Conservation (phyloP, 352 stramenopile genomes). For the Phytopythium vexans region DNA sequence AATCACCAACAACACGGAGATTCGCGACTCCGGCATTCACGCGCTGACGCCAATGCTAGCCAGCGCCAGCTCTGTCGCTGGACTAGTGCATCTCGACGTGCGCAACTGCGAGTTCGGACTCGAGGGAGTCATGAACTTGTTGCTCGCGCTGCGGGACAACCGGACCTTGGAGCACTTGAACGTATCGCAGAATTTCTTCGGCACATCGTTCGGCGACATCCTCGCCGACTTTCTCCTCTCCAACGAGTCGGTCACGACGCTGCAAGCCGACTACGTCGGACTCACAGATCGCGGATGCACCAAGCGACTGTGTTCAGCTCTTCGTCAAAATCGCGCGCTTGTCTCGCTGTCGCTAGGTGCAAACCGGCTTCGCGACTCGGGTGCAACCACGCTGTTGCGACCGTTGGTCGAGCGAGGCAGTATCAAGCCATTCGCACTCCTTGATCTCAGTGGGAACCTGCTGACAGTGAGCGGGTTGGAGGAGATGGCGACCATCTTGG, state of each 20-base stretch:
- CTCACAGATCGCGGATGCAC: slow-evolving; percentile 51
- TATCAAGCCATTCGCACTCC: slow-evolving; percentile 30
- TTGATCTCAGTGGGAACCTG: slow-evolving; percentile 78
- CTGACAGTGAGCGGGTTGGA: slow-evolving; percentile 49
- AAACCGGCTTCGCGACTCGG: slow-evolving; percentile 68
- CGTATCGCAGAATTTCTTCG: slow-evolving; percentile 75
- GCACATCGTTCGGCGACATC: slow-evolving; percentile 56
- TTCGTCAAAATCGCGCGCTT: slow-evolving; percentile 48
- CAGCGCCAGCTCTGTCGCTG: slow-evolving; percentile 8
- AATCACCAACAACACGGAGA: slow-evolving; percentile 61
- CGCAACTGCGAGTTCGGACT: slow-evolving; percentile 65
- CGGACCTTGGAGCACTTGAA: slow-evolving; percentile 53
- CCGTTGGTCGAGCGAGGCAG: slow-evolving; percentile 44
- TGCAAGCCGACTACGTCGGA: slow-evolving; percentile 67
- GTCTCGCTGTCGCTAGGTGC: slow-evolving; percentile 51
- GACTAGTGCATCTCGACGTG: slow-evolving; percentile 61
- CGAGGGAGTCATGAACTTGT: slow-evolving; percentile 52
- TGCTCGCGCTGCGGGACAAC: slow-evolving; percentile 55
- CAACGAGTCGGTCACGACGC: slow-evolving; percentile 43
- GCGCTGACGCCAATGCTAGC: slow-evolving; percentile 64
- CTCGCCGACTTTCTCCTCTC: slow-evolving; percentile 60
- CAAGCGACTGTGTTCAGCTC: slow-evolving; percentile 33
- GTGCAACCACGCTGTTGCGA: slow-evolving; percentile 39
- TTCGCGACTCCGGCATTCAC: slow-evolving; percentile 59
- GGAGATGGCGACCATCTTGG: slow-evolving; percentile 36